These are phyloP conservation scores for Xylaria sp. DNA, from an alignment of 2,329 filamentous ascomycete species.

Conservation along the genomic window DNA sequence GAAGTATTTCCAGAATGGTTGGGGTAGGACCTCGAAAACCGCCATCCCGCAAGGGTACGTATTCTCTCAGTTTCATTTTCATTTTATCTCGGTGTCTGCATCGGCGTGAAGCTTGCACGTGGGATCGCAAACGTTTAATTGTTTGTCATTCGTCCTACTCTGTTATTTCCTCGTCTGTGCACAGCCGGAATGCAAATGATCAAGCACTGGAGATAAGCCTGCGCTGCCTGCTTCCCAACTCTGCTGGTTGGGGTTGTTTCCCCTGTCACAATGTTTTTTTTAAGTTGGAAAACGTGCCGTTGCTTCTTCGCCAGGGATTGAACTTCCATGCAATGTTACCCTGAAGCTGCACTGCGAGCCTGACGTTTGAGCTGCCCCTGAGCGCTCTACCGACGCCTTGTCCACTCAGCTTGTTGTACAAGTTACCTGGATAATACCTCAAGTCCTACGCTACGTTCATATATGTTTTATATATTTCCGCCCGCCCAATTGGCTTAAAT, in stretches of 20 bases:
- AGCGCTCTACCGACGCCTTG: background rate
- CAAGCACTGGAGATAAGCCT: background rate
- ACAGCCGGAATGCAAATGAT: background rate
- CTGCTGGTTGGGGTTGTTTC: constrained; percentile 1
- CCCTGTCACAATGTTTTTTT: background rate
- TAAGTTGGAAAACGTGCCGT: background rate
- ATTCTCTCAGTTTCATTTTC: constrained; percentile 21
- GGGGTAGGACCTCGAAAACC: constrained; percentile 57
- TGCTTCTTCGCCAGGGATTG: background rate
- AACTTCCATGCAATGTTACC: background rate
- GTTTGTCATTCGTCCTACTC: background rate
- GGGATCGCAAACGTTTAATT: background rate
- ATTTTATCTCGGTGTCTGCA: constrained; percentile 5
- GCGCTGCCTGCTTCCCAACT: constrained; percentile 3
- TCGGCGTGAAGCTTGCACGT: background rate
- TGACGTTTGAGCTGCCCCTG: background rate
- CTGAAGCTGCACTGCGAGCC: background rate
- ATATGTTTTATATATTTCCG: background rate
- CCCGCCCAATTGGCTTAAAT: background rate
- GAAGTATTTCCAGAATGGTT: constrained; percentile 51
- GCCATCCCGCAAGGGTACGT: constrained; percentile 70
- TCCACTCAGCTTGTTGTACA: background rate
- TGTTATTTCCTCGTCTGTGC: background rate
- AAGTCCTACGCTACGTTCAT: background rate
- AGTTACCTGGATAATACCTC: background rate